A percentile compares a stretch with the other conserved stretches of the same genome.
Evolutionary conservation across 1,139 yeast species (phyloP).

Genomic region (Kurtzmaniella quercitrusa): DNA sequence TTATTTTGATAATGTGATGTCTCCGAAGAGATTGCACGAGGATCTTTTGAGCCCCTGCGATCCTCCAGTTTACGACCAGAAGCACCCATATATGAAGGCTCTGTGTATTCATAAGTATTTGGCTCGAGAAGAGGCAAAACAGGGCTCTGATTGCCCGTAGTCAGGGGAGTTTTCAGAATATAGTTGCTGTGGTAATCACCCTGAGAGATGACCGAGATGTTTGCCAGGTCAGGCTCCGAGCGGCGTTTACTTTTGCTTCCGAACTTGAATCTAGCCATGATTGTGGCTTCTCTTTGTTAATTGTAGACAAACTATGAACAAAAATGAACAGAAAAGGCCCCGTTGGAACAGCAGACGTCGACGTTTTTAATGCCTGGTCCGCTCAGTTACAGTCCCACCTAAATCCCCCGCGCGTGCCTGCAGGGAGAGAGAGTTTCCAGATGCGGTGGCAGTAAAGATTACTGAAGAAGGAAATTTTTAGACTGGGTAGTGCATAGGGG

Average conservation of each 20-base stretch:
- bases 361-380: not conserved
- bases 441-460: constrained; percentile 1
- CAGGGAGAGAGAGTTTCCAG: constrained; percentile 1
- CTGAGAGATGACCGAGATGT: constrained; percentile 7
- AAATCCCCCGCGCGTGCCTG: not conserved
- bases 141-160: constrained; percentile 6
- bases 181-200: constrained; percentile 4
- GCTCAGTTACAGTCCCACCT: not conserved
- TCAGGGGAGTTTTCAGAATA: constrained; percentile 7
- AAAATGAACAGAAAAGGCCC: not conserved
- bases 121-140: not conserved
- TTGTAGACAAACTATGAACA: not conserved
- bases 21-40: not conserved
- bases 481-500: not conserved
- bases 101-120: constrained; percentile 1
- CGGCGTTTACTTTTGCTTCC: constrained; percentile 21
- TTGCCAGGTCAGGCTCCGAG: constrained; percentile 8
- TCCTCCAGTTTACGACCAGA: not conserved
- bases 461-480: constrained; percentile 2
- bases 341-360: not conserved
- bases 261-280: constrained; percentile 29
- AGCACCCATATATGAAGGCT: constrained; percentile 2
- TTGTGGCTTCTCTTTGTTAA: not conserved
- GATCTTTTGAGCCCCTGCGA: not conserved
- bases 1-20: constrained; percentile 1